Percentiles rank a stretch among this genome's conserved stretches.
Conservation (phyloP, 2,329 filamentous ascomycete genomes). For the Hypoxylon sp. region DNA sequence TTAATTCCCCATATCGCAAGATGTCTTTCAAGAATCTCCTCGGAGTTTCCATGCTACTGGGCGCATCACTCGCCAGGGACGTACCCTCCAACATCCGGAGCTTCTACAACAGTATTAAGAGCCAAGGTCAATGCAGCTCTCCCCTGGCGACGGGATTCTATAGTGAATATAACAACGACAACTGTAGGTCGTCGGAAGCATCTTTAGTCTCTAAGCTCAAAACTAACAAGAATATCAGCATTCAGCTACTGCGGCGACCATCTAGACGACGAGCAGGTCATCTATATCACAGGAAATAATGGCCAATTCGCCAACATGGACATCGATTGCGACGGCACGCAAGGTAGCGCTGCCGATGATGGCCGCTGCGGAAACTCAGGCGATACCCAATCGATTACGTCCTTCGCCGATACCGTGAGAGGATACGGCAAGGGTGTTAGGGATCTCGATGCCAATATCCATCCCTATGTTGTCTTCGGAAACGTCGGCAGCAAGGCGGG, state of each 20-base stretch:
- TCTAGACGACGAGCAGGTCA: conserved; percentile 52
- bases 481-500: conserved; percentile 56
- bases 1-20: conserved; percentile 7
- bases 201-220: not conserved
- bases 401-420: conserved; percentile 58
- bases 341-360: conserved; percentile 57
- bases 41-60: conserved; percentile 39
- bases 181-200: conserved; percentile 51
- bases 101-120: conserved; percentile 60
- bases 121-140: conserved; percentile 57
- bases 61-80: conserved; percentile 43
- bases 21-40: conserved; percentile 45
- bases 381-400: conserved; percentile 61
- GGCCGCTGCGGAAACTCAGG: conserved; percentile 61
- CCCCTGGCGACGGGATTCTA: conserved; percentile 59
- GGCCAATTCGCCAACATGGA: conserved; percentile 68
- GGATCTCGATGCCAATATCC: conserved; percentile 63
- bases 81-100: conserved; percentile 59
- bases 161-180: conserved; percentile 56
- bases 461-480: conserved; percentile 66
- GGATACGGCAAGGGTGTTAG: conserved; percentile 53
- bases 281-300: conserved; percentile 62
- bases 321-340: conserved; percentile 70
- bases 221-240: conserved; percentile 24
- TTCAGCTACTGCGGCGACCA: conserved; percentile 62